phyloP scores from a whole-genome alignment of 345 rosid genomes.

The Excoecaria cochinchinensis region DNA sequence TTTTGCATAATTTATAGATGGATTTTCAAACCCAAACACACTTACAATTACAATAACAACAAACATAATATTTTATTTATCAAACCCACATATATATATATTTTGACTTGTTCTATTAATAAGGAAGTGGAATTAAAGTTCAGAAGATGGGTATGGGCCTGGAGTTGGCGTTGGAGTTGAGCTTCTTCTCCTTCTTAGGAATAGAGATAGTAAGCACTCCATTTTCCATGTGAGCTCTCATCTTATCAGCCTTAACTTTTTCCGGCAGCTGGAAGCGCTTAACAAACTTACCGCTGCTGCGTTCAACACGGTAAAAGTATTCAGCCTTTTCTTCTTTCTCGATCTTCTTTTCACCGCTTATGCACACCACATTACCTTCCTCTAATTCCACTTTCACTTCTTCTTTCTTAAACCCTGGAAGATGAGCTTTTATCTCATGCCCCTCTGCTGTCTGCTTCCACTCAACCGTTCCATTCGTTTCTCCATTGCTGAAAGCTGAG shows the following conservation, averaged over 20 bases:
- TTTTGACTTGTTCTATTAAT: too few species aligned
- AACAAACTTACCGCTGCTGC: conserved; percentile 23
- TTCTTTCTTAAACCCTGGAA: conserved; percentile 32
- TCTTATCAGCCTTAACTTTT: conserved; percentile 19
- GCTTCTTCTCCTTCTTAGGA: conserved; percentile 25
- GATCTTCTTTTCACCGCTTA: conserved; percentile 30
- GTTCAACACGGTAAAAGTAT: conserved; percentile 30
- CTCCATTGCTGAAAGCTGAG: conserved; percentile 1
- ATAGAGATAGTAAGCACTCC: conserved; percentile 37
- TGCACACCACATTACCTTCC: conserved; percentile 29
- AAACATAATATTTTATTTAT: neutral
- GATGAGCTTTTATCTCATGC: conserved; percentile 27
- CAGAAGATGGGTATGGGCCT: neutral
- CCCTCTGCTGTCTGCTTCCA: conserved; percentile 40
- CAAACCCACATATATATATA: neutral
- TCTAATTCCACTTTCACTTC: conserved; percentile 43
- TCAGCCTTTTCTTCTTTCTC: conserved; percentile 30
- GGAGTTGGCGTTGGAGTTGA: neutral
- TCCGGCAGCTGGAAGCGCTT: conserved; percentile 36
- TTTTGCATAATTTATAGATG: too few species aligned
- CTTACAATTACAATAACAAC: neutral
- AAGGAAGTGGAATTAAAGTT: neutral
- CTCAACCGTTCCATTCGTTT: conserved; percentile 13
- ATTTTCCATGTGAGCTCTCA: conserved; percentile 29
- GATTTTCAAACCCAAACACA: neutral